Evolutionary conservation across 306 rosid genomes (phyloP).

Genomic region (Ziziphus jujuba): DNA sequence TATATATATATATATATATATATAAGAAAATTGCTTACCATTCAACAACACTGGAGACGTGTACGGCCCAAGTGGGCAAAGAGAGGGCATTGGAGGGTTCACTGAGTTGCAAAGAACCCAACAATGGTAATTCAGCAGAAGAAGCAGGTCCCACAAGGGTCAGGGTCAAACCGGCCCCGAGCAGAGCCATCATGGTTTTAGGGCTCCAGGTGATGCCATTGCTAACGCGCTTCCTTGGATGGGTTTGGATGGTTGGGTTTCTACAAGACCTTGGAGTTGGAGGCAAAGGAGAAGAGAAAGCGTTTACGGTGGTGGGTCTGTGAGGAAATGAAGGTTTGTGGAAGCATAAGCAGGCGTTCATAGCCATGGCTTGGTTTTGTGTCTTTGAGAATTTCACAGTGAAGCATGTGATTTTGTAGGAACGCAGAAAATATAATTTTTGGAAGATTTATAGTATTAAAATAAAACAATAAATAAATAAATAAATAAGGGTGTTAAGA

Average conservation of each 20-base stretch:
- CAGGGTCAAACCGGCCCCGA: constrained; percentile 51
- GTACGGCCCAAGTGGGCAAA: constrained; percentile 93
- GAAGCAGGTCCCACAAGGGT: constrained; percentile 52
- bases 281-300: constrained; percentile 9
- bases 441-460: background rate
- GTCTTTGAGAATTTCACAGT: background rate
- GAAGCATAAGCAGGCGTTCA: constrained; percentile 26
- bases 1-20: too few relatives aligned
- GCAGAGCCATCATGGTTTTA: constrained; percentile 31
- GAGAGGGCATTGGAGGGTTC: constrained; percentile 95
- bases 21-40: constrained; percentile 43
- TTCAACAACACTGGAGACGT: constrained; percentile 86
- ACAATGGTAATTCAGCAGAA: constrained; percentile 39
- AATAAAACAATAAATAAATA: too few relatives aligned
- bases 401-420: background rate
- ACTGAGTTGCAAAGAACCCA: constrained; percentile 44
- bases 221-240: constrained; percentile 2
- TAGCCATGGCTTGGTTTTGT: constrained; percentile 35
- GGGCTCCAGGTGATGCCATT: constrained; percentile 15
- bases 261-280: constrained; percentile 4
- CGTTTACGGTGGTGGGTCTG: constrained; percentile 4
- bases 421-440: background rate
- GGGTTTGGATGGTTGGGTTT: background rate
- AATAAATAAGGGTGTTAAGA: background rate
- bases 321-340: constrained; percentile 17